Conservation (phyloP, 129 eudicot species). For the Pulicaria dysenterica region DNA sequence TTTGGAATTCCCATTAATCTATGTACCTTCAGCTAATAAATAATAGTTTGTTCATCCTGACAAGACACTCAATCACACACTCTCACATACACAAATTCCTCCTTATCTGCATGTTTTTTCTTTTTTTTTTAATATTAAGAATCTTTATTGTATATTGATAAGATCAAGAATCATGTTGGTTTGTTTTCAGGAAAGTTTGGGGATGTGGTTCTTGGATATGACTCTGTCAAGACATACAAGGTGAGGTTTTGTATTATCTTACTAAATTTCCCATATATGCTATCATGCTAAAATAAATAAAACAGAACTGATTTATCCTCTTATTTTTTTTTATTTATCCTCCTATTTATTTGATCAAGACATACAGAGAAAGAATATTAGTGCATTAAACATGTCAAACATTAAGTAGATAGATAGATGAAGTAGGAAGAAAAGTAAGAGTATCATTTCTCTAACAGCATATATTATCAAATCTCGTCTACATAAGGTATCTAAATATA, state of each 20-base stretch:
- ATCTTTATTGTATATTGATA: not conserved
- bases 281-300: not conserved
- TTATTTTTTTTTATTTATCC: too few species aligned
- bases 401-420: too few species aligned
- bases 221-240: constrained; percentile 57
- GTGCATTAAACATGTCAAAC: too few species aligned
- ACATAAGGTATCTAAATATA: too few species aligned
- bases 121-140: not conserved
- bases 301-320: too few species aligned
- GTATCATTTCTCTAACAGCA: too few species aligned
- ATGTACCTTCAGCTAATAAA: not conserved
- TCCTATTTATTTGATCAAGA: too few species aligned
- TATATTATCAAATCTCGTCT: too few species aligned
- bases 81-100: not conserved
- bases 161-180: not conserved
- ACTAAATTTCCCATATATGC: too few species aligned
- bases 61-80: constrained; percentile 43
- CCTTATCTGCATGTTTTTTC: not conserved
- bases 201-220: constrained; percentile 84
- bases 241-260: constrained; percentile 31
- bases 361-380: too few species aligned
- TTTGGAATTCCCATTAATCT: not conserved
- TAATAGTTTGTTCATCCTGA: constrained; percentile 49
- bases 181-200: constrained; percentile 50
- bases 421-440: too few species aligned